phyloP scores from a whole-genome alignment of 768 basidiomycete genomes.

The Crucibulum laeve region DNA sequence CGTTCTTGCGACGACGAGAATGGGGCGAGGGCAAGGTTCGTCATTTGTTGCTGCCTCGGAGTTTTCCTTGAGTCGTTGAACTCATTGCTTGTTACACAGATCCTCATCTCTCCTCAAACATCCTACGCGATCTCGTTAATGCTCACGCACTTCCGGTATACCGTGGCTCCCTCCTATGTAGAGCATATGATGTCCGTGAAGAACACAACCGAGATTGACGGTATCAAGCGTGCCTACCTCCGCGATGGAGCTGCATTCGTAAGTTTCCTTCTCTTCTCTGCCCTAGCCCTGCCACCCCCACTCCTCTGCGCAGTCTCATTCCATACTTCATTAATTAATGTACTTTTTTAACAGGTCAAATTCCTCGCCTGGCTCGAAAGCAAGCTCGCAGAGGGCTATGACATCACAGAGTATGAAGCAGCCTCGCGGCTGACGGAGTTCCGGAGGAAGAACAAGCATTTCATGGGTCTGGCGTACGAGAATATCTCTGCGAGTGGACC shows the following conservation, averaged over 20 bases:
- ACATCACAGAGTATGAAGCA: slow-evolving; percentile 91
- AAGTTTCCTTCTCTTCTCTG: slow-evolving; percentile 26
- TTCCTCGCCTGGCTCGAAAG: slow-evolving; percentile 93
- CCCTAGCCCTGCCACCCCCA: no score
- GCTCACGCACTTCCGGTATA: slow-evolving; percentile 79
- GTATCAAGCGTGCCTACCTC: slow-evolving; percentile 78
- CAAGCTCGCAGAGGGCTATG: slow-evolving; percentile 70
- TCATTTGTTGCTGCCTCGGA: slow-evolving; percentile 6
- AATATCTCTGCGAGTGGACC: slow-evolving; percentile 87
- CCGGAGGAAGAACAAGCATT: slow-evolving; percentile 65
- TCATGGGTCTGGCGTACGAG: slow-evolving; percentile 84
- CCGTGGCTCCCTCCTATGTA: slow-evolving; percentile 63
- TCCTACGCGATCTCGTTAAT: slow-evolving; percentile 83
- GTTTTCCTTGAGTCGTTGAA: slow-evolving; percentile 1
- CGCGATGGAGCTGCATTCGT: slow-evolving; percentile 87
- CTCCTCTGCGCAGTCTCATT: no score
- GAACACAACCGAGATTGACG: slow-evolving; percentile 82
- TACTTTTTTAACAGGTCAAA: slow-evolving; percentile 37
- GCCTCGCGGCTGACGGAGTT: slow-evolving; percentile 79
- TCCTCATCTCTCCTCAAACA: slow-evolving; percentile 69
- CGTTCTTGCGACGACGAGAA: slow-evolving; percentile 66
- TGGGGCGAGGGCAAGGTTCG: slow-evolving; percentile 77
- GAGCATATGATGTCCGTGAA: slow-evolving; percentile 84
- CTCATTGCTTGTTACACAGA: slow-evolving; percentile 24
- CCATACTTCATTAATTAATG: slow-evolving; percentile 8